Evolutionary conservation across 2,329 filamentous ascomycete genomes (phyloP).

Genomic region (Cyclaneusma minus): DNA sequence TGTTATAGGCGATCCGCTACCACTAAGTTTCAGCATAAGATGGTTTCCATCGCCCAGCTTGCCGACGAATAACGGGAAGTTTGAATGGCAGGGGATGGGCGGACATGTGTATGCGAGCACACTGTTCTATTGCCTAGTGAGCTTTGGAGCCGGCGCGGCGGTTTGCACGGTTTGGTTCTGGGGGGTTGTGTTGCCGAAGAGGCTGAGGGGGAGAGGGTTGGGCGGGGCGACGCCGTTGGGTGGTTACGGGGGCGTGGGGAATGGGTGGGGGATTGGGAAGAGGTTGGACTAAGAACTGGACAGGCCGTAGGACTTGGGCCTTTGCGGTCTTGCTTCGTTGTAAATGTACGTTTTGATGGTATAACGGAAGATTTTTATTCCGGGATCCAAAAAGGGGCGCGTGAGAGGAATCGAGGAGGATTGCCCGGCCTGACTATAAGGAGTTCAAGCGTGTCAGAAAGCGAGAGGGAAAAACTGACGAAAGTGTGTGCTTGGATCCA

Average conservation of each 20-base stretch:
- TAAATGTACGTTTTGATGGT: no score
- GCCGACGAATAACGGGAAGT: constrained; percentile 48
- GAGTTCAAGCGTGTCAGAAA: no score
- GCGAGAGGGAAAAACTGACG: no score
- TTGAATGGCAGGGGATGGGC: constrained; percentile 50
- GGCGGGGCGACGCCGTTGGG: constrained; percentile 14
- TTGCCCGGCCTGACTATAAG: no score
- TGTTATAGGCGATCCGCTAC: constrained; percentile 75
- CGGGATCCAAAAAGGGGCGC: no score
- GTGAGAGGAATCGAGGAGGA: no score
- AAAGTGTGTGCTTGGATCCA: no score
- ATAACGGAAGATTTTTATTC: no score
- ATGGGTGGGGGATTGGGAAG: constrained; percentile 12
- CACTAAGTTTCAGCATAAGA: constrained; percentile 62
- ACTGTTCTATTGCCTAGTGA: constrained; percentile 44
- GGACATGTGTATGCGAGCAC: constrained; percentile 49
- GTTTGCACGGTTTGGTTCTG: constrained; percentile 43
- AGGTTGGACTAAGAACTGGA: constrained; percentile 9
- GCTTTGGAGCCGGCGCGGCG: constrained; percentile 38
- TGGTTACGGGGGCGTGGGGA: constrained; percentile 10
- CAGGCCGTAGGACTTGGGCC: no score
- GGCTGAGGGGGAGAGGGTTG: constrained; percentile 10
- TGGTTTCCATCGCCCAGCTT: constrained; percentile 72
- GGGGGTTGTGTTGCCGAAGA: constrained; percentile 38
- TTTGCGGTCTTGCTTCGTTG: no score